Evolutionary conservation across 495 filamentous ascomycete species (phyloP), one percentile per base, ranked within the genome.

Genomic region (Tuber calosporum): DNA sequence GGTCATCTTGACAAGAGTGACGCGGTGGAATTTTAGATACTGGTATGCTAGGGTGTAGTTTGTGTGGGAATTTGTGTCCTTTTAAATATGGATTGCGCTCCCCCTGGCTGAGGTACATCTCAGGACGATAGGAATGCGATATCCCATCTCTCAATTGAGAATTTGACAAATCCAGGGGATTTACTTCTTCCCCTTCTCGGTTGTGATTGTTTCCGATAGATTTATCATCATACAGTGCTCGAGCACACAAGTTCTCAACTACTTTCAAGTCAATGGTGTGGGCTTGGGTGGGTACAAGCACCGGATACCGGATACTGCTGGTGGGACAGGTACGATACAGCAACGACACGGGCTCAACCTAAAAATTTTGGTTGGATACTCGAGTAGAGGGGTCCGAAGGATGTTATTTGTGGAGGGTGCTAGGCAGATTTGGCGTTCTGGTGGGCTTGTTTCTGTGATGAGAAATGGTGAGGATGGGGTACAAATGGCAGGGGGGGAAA

Each of bases 1-100:
- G 19, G 70, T 74, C 75, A 77, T 77, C 37, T 53, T 26, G 48
- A 53, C 7, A 26, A 11, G 48, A 53, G 6, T 9, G 11, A n/a
- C 48, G 8, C 48, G 0, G 7, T 53, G 9, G 48, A 53, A n/a
- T 26, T n/a, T 53, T 53, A 11, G 48, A 26, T n/a, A 53, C 48
- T 20, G 22, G 22, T 11, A 53, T 53, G 48, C 48, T 26, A 26
- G 6, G 26, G 13, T 7, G 17, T n/a, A 17, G 17, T 62, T 5
- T 30, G 5, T 15, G 53, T 30, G 48, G 48, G 48, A 53, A 26
- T n/a, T 7, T 53, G 11, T 53, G 26, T 5, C 53, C 13, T 5
- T 62, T 34, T 58, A 58, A 58, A 30, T 9, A 9, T 30, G n/a
- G 0, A 30, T 58, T 9, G 48, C 1, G n/a, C 53, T n/a, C n/a